Conservation (phyloP, 108 stramenopile species). For the Thalassiosira profunda region DNA sequence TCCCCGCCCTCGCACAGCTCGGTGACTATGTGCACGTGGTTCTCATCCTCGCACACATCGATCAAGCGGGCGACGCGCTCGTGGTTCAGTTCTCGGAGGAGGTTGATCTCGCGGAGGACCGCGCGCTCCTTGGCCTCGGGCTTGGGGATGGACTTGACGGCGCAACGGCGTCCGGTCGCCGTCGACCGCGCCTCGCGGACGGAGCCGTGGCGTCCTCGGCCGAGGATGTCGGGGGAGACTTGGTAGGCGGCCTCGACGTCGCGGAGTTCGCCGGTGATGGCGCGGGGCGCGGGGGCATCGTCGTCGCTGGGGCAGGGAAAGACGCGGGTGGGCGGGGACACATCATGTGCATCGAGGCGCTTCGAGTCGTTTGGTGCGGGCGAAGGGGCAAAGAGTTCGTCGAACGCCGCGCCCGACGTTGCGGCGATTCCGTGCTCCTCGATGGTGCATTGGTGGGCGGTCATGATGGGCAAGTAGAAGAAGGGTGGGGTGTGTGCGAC, state of each 20-base stretch:
- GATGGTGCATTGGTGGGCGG: too few species aligned
- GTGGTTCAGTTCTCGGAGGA: conserved; percentile 67
- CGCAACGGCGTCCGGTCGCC: background rate
- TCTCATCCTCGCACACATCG: conserved; percentile 88
- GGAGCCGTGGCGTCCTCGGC: background rate
- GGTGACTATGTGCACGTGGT: conserved; percentile 86
- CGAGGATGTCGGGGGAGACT: conserved; percentile 11
- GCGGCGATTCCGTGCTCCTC: too few species aligned
- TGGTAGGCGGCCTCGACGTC: conserved; percentile 14
- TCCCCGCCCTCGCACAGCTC: conserved; percentile 91
- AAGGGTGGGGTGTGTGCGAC: too few species aligned
- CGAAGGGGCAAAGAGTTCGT: too few species aligned
- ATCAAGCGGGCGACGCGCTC: conserved; percentile 71
- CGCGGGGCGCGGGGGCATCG: too few species aligned
- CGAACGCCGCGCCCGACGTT: too few species aligned
- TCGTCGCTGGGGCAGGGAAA: too few species aligned
- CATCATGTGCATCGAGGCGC: too few species aligned
- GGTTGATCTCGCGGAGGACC: conserved; percentile 45
- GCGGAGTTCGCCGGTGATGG: conserved; percentile 3
- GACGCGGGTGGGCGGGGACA: too few species aligned
- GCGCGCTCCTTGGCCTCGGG: background rate
- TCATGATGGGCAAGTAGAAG: too few species aligned
- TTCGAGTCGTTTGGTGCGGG: too few species aligned
- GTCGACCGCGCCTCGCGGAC: background rate
- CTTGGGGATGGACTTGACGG: conserved; percentile 8